Conservation (phyloP, 2,329 filamentous ascomycete species). For the Calonectria henricotiae region DNA sequence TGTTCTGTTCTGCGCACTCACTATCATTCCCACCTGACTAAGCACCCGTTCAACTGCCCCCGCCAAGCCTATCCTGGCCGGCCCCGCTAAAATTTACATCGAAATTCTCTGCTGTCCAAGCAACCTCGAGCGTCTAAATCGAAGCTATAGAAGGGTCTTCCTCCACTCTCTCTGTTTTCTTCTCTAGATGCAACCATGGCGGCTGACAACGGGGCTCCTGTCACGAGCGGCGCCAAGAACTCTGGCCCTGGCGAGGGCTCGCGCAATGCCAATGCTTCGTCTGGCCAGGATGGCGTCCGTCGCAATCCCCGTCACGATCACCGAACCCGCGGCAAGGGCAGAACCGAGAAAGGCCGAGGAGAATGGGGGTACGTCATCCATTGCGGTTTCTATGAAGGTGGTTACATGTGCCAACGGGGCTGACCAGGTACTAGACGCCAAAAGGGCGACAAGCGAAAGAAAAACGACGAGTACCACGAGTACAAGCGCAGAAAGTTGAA, state of each 20-base stretch:
- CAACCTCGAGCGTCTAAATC: conserved; percentile 31
- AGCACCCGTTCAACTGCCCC: conserved; percentile 26
- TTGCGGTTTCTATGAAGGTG: conserved; percentile 17
- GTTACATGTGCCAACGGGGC: conserved; percentile 52
- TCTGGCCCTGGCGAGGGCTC: conserved; percentile 40
- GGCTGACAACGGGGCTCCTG: conserved; percentile 53
- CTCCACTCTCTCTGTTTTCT: conserved; percentile 13
- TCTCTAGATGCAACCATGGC: conserved; percentile 56
- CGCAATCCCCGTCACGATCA: conserved; percentile 54
- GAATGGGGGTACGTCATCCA: conserved; percentile 53
- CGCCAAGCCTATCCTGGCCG: conserved; percentile 22
- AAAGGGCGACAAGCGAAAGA: conserved; percentile 60
- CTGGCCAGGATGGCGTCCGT: conserved; percentile 48
- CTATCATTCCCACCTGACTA: neutral
- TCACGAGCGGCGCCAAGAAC: conserved; percentile 47
- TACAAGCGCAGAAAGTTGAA: conserved; percentile 63
- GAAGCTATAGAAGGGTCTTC: conserved; percentile 16
- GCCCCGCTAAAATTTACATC: conserved; percentile 37
- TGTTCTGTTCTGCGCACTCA: neutral
- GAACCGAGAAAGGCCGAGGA: conserved; percentile 54
- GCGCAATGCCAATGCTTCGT: conserved; percentile 44
- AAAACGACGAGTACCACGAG: conserved; percentile 61
- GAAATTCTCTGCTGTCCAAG: conserved; percentile 42
- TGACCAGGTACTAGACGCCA: conserved; percentile 59
- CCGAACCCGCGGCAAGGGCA: conserved; percentile 52